Evolutionary conservation across 2,329 filamentous ascomycete species (phyloP), one percentile per base, ranked within the genome.

Genomic region (Venturia nashicola): DNA sequence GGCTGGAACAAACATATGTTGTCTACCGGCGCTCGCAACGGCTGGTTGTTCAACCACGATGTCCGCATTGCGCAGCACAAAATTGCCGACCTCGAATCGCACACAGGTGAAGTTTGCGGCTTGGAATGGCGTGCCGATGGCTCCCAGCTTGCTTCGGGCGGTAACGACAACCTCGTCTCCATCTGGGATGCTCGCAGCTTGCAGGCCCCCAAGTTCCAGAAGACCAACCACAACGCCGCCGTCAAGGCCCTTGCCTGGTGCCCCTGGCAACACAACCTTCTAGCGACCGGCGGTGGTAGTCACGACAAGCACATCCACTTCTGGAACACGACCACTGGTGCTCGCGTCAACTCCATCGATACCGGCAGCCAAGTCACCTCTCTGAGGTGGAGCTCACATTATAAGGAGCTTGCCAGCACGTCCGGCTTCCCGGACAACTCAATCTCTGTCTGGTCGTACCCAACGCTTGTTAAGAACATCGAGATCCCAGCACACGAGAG

Each of bases 361-460:
- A 97, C 94, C 48, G 94, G 94, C 66, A 96, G 91, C 59, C 94
- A 99, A 77, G 95, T 99, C 65, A 99, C 94, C 69, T 94, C 89
- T 70, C 85, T 99, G 65, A 88, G 91, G 71, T 99, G 94, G 94
- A 96, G 90, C 82, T 91, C 91, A 67, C 88, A 91, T 77, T 96
- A 97, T 83, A 92, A 94, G 69, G 94, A 99, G 83, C 94, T 99
- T 71, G 92, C 97, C 73, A 96, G 90, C 82, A 96, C 91, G 44
- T 94, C 91, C 73, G 94, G 94, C 65, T 97, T 97, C 82, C 94
- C 94, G n/a, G 93, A 97, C 80, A 99, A 99, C 83, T 95, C 91
- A 44, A 83, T 99, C 69, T 96, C 90, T 82, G 96, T 99, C 80
- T 99, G 94, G 94, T 96, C 90, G 82, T 99, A 99, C 78, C 94